phyloP scores from a whole-genome alignment of 371 early-diverging fungal species.

The Apophysomyces trapeziformis region DNA sequence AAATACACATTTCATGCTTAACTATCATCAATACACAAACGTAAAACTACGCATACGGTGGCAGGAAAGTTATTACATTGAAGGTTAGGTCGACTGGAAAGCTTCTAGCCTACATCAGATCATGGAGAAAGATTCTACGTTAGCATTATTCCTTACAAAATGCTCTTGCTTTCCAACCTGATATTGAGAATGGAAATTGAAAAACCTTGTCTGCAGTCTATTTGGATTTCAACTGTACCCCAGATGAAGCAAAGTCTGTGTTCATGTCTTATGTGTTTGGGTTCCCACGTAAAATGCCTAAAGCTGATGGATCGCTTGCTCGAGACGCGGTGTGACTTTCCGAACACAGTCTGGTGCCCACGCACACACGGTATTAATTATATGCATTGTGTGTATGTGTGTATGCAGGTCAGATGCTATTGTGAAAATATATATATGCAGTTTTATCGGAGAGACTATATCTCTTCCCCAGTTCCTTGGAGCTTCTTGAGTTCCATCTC shows the following conservation, averaged over 20 bases:
- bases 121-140: no score
- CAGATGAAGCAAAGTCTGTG: slow-evolving; percentile 6
- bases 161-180: not conserved
- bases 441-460: not conserved
- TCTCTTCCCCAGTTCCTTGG: not conserved
- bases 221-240: slow-evolving; percentile 1
- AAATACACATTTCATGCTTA: not conserved
- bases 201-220: not conserved
- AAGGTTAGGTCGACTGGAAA: no score
- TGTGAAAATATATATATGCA: slow-evolving; percentile 2
- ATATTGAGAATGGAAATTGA: not conserved
- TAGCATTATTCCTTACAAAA: not conserved
- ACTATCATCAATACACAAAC: no score
- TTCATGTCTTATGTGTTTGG: slow-evolving; percentile 8
- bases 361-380: not conserved
- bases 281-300: slow-evolving; percentile 1
- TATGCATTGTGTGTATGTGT: not conserved
- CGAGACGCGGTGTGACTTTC: slow-evolving; percentile 10
- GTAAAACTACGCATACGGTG: no score
- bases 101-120: no score
- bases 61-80: no score
- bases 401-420: slow-evolving; percentile 7
- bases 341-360: not conserved
- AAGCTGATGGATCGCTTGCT: not conserved
- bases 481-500: not conserved